Percentiles rank a stretch among this genome's conserved stretches.
Conservation (phyloP, 1,139 yeast genomes). For the Debaryomyces subglobosus region DNA sequence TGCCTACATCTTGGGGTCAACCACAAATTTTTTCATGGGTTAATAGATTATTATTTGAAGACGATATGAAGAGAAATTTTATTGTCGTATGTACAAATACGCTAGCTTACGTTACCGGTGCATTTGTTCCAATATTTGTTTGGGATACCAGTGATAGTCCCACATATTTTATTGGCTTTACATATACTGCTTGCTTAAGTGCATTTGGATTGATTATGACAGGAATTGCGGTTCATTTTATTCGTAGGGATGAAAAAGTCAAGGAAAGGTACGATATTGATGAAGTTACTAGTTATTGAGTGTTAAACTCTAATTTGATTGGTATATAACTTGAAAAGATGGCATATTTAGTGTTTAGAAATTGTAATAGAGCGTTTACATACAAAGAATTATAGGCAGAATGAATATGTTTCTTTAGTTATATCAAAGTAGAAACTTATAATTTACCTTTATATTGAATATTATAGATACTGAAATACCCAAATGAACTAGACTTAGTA, state of each 20-base stretch:
- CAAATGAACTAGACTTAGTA: too few relatives aligned
- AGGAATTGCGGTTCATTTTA: constrained; percentile 29
- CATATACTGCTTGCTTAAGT: constrained; percentile 50
- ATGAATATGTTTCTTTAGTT: neutral
- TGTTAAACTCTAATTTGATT: too few relatives aligned
- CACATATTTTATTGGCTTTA: constrained; percentile 49
- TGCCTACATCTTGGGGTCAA: constrained; percentile 48
- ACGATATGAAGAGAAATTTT: constrained; percentile 55
- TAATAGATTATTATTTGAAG: constrained; percentile 45
- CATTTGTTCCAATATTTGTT: constrained; percentile 50
- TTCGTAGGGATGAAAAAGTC: constrained; percentile 32
- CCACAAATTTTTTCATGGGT: constrained; percentile 60
- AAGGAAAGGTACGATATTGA: neutral
- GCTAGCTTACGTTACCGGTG: constrained; percentile 54
- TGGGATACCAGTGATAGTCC: constrained; percentile 58
- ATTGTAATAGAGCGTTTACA: neutral
- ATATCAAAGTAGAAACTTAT: too few relatives aligned
- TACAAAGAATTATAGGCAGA: too few relatives aligned
- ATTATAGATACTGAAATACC: too few relatives aligned
- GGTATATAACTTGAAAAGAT: neutral
- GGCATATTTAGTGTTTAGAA: neutral
- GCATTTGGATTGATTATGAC: constrained; percentile 45
- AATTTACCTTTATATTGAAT: too few relatives aligned
- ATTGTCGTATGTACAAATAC: constrained; percentile 54
- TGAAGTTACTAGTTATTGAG: neutral